Evolutionary conservation across 2,329 filamentous ascomycete species (phyloP).

Genomic region (Paraphaeosphaeria sporulosa): DNA sequence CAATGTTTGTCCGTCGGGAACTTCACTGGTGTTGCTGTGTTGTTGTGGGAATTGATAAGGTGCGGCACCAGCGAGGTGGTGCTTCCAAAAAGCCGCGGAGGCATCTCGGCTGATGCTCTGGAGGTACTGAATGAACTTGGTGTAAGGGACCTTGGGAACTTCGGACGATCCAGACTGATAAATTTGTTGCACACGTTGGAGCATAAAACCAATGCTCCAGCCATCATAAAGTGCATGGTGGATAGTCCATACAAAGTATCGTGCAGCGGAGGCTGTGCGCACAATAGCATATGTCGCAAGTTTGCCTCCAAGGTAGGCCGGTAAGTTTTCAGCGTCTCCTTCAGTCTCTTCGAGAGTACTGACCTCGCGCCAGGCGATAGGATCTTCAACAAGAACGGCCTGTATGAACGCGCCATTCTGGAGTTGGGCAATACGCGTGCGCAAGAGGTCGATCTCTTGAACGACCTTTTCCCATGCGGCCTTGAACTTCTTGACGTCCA

Average conservation of each 20-base stretch:
- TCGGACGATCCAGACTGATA: constrained; percentile 27
- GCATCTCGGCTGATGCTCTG: constrained; percentile 24
- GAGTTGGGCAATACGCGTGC: constrained; percentile 52
- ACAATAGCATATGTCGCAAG: constrained; percentile 41
- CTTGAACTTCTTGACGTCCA: constrained; percentile 55
- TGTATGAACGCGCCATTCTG: constrained; percentile 39
- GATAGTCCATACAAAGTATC: constrained; percentile 49
- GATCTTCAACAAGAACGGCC: constrained; percentile 36
- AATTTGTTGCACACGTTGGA: constrained; percentile 41
- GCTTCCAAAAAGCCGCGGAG: constrained; percentile 45
- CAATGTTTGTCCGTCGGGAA: constrained; percentile 32
- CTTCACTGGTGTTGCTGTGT: constrained; percentile 25
- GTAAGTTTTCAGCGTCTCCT: constrained; percentile 23
- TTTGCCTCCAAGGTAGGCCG: constrained; percentile 32
- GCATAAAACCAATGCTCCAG: constrained; percentile 41
- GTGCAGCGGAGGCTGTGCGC: constrained; percentile 16
- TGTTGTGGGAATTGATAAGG: constrained; percentile 45
- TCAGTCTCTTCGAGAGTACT: constrained; percentile 29
- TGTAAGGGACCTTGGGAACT: constrained; percentile 34
- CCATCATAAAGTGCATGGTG: constrained; percentile 54
- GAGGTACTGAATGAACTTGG: constrained; percentile 46
- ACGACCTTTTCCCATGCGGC: constrained; percentile 57
- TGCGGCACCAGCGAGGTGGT: constrained; percentile 35
- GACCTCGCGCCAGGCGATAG: constrained; percentile 34
- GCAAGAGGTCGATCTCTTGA: constrained; percentile 56